phyloP scores from a whole-genome alignment of 2,329 filamentous ascomycete genomes.

The Parasarocladium wereldwijsianum region DNA sequence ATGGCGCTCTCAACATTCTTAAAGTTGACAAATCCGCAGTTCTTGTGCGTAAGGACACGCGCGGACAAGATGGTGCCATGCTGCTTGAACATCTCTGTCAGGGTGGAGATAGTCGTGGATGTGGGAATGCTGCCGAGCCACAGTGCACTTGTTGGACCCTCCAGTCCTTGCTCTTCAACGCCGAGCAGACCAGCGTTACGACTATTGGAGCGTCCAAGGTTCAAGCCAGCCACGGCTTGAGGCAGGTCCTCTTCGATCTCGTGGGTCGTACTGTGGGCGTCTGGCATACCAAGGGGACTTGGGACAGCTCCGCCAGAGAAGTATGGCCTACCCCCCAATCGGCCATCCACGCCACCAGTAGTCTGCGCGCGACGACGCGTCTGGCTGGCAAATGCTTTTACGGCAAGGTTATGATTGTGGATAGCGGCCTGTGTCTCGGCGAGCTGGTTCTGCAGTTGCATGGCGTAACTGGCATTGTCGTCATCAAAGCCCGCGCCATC shows the following conservation, averaged over 20 bases:
- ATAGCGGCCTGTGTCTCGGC: conserved; percentile 57
- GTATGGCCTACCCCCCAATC: conserved; percentile 59
- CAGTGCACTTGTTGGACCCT: conserved; percentile 80
- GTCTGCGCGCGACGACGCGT: conserved; percentile 81
- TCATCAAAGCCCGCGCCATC: conserved; percentile 18
- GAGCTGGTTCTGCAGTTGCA: conserved; percentile 42
- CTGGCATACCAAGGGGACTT: conserved; percentile 59
- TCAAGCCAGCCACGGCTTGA: conserved; percentile 70
- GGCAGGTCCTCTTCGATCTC: conserved; percentile 68
- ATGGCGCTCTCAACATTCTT: conserved; percentile 83
- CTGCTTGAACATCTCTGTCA: conserved; percentile 90
- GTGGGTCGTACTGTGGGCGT: conserved; percentile 60
- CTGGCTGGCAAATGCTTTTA: conserved; percentile 70
- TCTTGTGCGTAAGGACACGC: conserved; percentile 92
- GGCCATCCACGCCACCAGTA: conserved; percentile 80
- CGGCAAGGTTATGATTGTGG: conserved; percentile 81
- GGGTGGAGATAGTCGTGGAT: conserved; percentile 87
- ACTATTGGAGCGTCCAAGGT: conserved; percentile 51
- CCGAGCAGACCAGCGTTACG: conserved; percentile 53
- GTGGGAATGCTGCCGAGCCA: conserved; percentile 98
- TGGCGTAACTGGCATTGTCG: conserved; percentile 21
- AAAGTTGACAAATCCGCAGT: conserved; percentile 97
- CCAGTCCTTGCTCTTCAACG: conserved; percentile 64
- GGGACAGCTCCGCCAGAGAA: conserved; percentile 61
- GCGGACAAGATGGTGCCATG: conserved; percentile 86